phyloP scores from a whole-genome alignment of 108 stramenopile species.

The Cyclotella distinguenda region DNA sequence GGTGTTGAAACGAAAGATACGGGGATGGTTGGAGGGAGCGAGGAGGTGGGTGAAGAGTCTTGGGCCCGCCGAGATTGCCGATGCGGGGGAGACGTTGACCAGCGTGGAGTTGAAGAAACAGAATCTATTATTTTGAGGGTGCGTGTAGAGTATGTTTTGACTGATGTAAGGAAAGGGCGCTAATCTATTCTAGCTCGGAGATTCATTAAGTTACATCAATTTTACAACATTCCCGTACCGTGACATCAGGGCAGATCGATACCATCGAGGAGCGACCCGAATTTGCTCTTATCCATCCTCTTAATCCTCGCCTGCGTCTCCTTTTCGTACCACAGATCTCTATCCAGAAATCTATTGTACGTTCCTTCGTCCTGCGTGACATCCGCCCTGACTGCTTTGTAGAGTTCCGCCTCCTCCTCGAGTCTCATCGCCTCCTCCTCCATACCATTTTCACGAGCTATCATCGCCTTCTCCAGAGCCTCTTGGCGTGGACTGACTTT shows the following conservation, averaged over 20 bases:
- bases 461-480: conserved; percentile 62
- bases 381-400: conserved; percentile 72
- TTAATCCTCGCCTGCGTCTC: conserved; percentile 63
- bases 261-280: conserved; percentile 66
- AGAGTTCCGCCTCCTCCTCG: conserved; percentile 77
- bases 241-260: no score
- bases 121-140: no score
- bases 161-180: no score
- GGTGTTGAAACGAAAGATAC: conserved; percentile 69
- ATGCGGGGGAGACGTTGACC: conserved; percentile 88
- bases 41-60: conserved; percentile 59
- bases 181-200: no score
- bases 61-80: conserved; percentile 61
- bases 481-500: conserved; percentile 66
- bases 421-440: conserved; percentile 55
- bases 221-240: no score
- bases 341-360: conserved; percentile 79
- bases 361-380: conserved; percentile 81
- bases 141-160: no score
- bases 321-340: conserved; percentile 90
- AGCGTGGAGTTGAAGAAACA: conserved; percentile 57
- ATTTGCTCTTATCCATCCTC: conserved; percentile 57
- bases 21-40: conserved; percentile 63
- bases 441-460: conserved; percentile 53
- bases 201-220: no score